Evolutionary conservation across 768 basidiomycete genomes (phyloP), one percentile per base, ranked within the genome.

Genomic region (Rhodotorula taiwanensis): DNA sequence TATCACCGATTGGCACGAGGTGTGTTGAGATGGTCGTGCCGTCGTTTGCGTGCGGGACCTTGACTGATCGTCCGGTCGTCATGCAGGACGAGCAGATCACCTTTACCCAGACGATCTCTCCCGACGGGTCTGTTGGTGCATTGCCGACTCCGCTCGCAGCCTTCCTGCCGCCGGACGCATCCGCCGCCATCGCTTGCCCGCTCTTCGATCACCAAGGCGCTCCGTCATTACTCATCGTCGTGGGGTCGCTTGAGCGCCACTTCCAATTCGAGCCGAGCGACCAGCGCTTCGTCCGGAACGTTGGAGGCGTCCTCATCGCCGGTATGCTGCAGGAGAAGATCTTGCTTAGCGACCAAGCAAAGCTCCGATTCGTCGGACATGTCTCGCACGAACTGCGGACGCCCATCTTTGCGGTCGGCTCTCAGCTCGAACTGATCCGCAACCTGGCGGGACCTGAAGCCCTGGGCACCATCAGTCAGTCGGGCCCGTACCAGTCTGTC

Each of bases 191-290:
- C 33, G 36, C 27, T 21, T 21, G 7, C 11, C 56, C 56, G 20
- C 21, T 57, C 14, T 57, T 57, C 30, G 47, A 57, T 28, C 56
- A 57, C 47, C 47, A 57, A n/a, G 56, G 56, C 34, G 56, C 48
- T 34, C 56, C 56, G 14, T 20, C 34, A 4, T 39, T 57, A 18
- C 33, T n/a, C 36, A 21, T 57, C 27, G 34, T 57, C 28, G n/a
- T 39, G 30, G 47, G 56, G 10, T 49, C 47, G 9, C 13, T 18
- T 4, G 8, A 57, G 48, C 25, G 5, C 14, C 43, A 33, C 23
- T 36, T 45, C 8, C 10, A 31, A 6, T 31, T 8, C 44, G 45
- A 57, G 34, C 0, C 16, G 47, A 18, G 25, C 18, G 56, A 57
- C 48, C 27, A 49, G 39, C 25, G 28, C 5, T 57, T 57, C 28